A percentile compares a stretch with the other conserved stretches of the same genome.
phyloP scores from a whole-genome alignment of 2,329 filamentous ascomycete genomes.

The Microdochium paspali region DNA sequence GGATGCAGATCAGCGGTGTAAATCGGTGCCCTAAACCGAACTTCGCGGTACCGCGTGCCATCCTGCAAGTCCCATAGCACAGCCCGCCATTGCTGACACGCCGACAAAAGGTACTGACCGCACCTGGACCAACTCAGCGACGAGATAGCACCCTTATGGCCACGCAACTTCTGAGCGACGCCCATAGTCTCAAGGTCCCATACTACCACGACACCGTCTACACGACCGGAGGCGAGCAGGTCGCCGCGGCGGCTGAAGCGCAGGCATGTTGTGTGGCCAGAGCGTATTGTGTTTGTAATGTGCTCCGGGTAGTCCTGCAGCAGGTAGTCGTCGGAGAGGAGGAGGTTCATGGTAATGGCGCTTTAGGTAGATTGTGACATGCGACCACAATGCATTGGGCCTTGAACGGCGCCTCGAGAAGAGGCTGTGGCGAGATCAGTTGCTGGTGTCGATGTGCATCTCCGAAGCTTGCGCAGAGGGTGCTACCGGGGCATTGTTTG shows the following conservation, averaged over 20 bases:
- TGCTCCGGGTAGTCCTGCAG: constrained; percentile 82
- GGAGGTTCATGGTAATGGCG: constrained; percentile 40
- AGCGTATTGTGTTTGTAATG: constrained; percentile 77
- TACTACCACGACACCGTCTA: constrained; percentile 88
- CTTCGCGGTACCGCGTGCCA: constrained; percentile 64
- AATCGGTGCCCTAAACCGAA: constrained; percentile 85
- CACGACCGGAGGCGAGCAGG: constrained; percentile 85
- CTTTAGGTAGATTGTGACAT: not conserved
- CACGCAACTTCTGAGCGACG: constrained; percentile 85
- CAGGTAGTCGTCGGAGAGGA: constrained; percentile 54
- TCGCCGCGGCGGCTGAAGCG: constrained; percentile 94
- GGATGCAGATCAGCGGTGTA: constrained; percentile 96
- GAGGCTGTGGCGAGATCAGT: not conserved
- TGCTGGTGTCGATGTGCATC: not conserved
- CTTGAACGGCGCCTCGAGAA: not conserved
- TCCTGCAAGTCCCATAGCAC: constrained; percentile 85
- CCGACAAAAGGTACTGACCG: constrained; percentile 83
- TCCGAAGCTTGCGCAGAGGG: not conserved
- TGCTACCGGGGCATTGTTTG: not conserved
- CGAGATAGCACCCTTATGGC: constrained; percentile 88
- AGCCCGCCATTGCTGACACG: constrained; percentile 93
- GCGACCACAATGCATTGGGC: not conserved
- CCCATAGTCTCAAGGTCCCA: constrained; percentile 98
- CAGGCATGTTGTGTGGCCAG: constrained; percentile 54
- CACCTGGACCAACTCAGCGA: constrained; percentile 92